Evolutionary conservation across 441 rosid genomes (phyloP), one percentile per base, ranked within the genome.

Genomic region (Pelargonium australe): DNA sequence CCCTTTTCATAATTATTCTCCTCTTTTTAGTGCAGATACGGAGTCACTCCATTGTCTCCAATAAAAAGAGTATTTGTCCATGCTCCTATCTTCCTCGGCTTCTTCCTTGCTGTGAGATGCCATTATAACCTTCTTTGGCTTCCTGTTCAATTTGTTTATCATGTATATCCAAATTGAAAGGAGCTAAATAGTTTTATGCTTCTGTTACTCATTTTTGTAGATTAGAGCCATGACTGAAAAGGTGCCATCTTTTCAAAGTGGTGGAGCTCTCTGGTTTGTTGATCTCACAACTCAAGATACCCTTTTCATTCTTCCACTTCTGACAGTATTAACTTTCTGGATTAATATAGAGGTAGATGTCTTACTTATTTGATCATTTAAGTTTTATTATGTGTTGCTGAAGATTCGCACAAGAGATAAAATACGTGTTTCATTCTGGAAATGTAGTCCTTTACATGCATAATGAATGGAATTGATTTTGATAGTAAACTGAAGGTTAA

Each of bases 41-140:
- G 85, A 23, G 73, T 84, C 68, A 73, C 72, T 74, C 85, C 83
- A 12, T 70, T 84, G 58, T 79, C 83, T 51, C 87, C 85, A 28
- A 74, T 84, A 63, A 84, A 84, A 76, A 85, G 85, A 70, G 75
- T 84, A 63, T 69, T 84, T 62, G 78, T 84, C 65, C 87, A 81
- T 78, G 85, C 80, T 41, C 85, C 87, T 70, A 69, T 84, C 81
- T 81, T 84, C 77, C 71, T 84, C 74, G 78, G 87, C 67, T 84
- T 84, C 69, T 81, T 80, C 79, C 75, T 84, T 51, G 85, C 87
- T 65, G 87, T 84, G 78, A 76, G 41, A 53, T 66, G 28, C 63
- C 60, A 45, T 47, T 73, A 68, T 69, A 58, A 57, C 25, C 51
- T 43, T n/a, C 25, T 19, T 19, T 58, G 13, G 20, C 63, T 58